Base-by-base conservation (phyloP, 805 yeast genomes). In the Barnettozyma pratensis region DNA sequence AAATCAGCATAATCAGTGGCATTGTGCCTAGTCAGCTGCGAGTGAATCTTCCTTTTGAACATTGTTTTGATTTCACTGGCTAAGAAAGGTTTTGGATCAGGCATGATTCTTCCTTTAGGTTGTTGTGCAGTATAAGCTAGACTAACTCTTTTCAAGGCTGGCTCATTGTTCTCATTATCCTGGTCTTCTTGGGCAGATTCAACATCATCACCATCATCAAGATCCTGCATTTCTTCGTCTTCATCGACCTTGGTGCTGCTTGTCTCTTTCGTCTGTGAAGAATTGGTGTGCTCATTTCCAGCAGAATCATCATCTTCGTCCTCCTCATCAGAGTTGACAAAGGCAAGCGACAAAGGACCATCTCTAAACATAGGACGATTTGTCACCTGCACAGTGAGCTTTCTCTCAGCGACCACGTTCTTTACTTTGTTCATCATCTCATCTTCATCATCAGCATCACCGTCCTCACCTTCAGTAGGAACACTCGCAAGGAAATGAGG, bases 11-110 rank as follows among this genome's bases (percentile, higher is more conserved):
- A 9, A 4, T n/a, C 19, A 8, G 32, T n/a, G 6, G 29, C 14
- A 14, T 34, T 12, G n/a, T 41, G 31, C 27, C 35, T n/a, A 10
- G 9, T 7, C 4, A 42, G 14, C n/a, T 28, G 42, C 11, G 30
- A 19, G n/a, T 37, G 10, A 4, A 51, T 39, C 27, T 38, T 48
- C n/a, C 41, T 27, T 14, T 42, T 45, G 35, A 45, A 47, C 2
- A 41, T 3, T 1, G 41, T 9, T 8, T 41, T 37, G 2, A 50
- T n/a, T 31, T 50, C 49, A 7, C 12, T 2, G 26, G n/a, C 12
- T 8, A 48, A 6, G 3, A 34, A 11, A 7, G 26, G 31, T 7
- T 12, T 14, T 6, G 47, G 45, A 32, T 43, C 41, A 7, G 32
- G 38, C 19, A 19, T 19, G 39, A 12, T 43, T 28, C 2, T 3